Evolutionary conservation across 2,329 filamentous ascomycete species (phyloP).

Genomic region (Talaromyces sp.): DNA sequence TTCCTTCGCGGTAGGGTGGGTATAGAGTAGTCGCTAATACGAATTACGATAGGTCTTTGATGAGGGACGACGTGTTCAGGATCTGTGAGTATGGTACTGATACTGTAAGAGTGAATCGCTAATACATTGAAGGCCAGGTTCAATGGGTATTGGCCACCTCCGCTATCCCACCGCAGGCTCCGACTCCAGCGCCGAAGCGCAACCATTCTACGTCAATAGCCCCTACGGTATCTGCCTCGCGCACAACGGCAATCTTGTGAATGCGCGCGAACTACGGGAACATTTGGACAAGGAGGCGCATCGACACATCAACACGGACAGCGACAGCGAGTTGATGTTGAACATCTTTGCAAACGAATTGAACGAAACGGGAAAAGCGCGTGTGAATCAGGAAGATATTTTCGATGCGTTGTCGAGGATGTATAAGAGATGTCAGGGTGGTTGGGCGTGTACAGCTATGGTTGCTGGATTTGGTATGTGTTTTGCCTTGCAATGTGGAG

Average conservation of each 20-base stretch:
- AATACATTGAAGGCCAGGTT: conserved; percentile 55
- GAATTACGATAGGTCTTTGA: conserved; percentile 51
- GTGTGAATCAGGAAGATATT: conserved; percentile 73
- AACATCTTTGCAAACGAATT: conserved; percentile 84
- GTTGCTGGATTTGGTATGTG: conserved; percentile 55
- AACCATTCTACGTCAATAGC: conserved; percentile 88
- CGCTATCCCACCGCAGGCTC: conserved; percentile 88
- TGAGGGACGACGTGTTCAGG: conserved; percentile 68
- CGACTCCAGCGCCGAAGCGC: conserved; percentile 77
- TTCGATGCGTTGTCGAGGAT: conserved; percentile 69
- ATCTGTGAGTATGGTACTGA: conserved; percentile 53
- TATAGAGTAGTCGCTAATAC: not conserved
- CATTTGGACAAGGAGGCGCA: conserved; percentile 75
- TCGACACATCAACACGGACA: conserved; percentile 85
- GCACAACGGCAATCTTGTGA: conserved; percentile 87
- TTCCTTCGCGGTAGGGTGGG: not conserved
- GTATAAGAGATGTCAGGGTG: conserved; percentile 69
- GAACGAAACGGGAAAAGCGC: conserved; percentile 73
- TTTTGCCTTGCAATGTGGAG: conserved; percentile 9
- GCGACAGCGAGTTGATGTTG: conserved; percentile 80
- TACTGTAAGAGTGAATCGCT: not conserved
- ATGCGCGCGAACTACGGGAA: conserved; percentile 64
- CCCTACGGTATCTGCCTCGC: conserved; percentile 78
- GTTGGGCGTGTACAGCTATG: conserved; percentile 78
- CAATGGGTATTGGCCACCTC: conserved; percentile 81